Evolutionary conservation across 164 flowering plant genomes (phyloP), one percentile per base, ranked within the genome.

Genomic region (Saururus chinensis): DNA sequence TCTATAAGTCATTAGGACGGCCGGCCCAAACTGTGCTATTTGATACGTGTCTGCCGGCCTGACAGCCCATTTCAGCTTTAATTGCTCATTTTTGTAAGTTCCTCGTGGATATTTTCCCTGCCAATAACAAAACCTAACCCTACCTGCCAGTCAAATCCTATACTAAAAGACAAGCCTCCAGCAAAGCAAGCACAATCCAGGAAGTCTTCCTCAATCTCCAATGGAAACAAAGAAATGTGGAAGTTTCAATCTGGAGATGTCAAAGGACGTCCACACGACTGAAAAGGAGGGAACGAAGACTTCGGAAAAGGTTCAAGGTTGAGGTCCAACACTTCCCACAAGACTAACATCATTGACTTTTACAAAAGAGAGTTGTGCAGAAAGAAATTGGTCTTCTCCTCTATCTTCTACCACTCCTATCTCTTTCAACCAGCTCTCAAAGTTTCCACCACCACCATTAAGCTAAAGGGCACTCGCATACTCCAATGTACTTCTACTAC

Each of bases 291-390:
- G n/a, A 1, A 17, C 19, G 17, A 19, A 52, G 20, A 52, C 19
- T 6, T 19, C 7, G 21, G 21, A 8, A 52, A 53, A 23, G 56
- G 56, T 23, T 53, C 21, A 20, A 23, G 23, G 23, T 20, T 53
- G 56, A 30, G 37, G 37, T 2, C 37, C 37, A 53, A n/a, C 20
- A 53, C 56, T 23, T 53, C 19, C 0, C 4, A n/a, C 0, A 23
- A 19, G 56, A n/a, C 56, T n/a, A 53, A 11, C 56, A 53, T 53
- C 56, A 51, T 51, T 53, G 23, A 20, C 56, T 53, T 53, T 53
- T 21, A 53, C 22, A 53, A 53, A 17, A 53, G 0, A n/a, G 24
- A 53, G 23, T 53, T 53, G 23, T 3, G 9, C 6, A 53, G 12
- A 23, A 17, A 53, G 22, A 53, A 23, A 23, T 19, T 12, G 9